Base-by-base conservation (phyloP, 768 basidiomycete genomes). In the Hypholoma sublateritium region DNA sequence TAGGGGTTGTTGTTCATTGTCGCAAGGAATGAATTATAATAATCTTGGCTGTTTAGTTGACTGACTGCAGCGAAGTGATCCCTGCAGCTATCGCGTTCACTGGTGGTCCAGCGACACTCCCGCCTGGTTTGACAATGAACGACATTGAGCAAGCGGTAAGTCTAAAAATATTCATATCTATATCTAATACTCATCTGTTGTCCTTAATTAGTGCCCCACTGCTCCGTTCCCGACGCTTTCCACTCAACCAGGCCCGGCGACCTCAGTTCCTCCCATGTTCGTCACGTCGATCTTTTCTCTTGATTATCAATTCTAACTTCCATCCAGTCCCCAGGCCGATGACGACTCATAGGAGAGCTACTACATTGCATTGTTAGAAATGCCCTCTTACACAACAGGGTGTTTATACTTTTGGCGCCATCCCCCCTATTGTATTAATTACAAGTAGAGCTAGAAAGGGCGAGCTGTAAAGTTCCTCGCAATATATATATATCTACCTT, bases 1-100 rank as follows among this genome's bases (percentile, higher is more conserved):
- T 46, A 50, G 49, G 58, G 8, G 25, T 8, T 25, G 16, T n/a
- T n/a, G n/a, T n/a, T n/a, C n/a, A n/a, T n/a, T n/a, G n/a, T n/a
- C n/a, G n/a, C n/a, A n/a, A n/a, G n/a, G n/a, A n/a, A n/a, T n/a
- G n/a, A n/a, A n/a, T n/a, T n/a, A n/a, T n/a, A 32, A 9, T 32
- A 32, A 32, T 9, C 5, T 9, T 32, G 28, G 5, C 28, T 32
- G 5, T 1, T 9, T 14, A 61, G 60, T 32, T 80, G 56, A 67
- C 74, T 28, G 78, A 80, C 65, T 80, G 78, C 63, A 75, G 73
- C 4, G 77, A 79, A 39, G 74, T 79, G 50, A 77, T 80, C 28
- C 77, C 78, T 5, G 55, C 56, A 3, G 70, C 77, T 8, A 60
- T 61, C 36, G 50, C 66, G 14, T 62, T 70, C 44, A 65, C 61